Evolutionary conservation across 164 flowering plant genomes (phyloP).

Genomic region (Brasenia schreberi): DNA sequence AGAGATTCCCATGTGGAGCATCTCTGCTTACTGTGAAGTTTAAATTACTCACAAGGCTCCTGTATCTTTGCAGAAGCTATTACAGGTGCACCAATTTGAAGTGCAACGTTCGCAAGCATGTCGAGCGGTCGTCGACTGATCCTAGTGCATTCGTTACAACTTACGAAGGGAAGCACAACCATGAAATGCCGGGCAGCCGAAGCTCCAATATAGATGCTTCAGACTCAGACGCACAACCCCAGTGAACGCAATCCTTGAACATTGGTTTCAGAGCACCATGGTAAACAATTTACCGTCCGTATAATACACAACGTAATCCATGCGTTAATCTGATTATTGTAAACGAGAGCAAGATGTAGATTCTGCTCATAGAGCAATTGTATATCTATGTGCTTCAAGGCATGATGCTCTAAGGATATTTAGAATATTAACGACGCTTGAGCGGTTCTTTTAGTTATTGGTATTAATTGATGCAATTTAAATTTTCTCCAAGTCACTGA

Average conservation of each 20-base stretch:
- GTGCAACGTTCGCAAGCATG: conserved; percentile 83
- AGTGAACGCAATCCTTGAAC: background rate
- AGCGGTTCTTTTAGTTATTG: no score
- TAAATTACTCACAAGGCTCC: background rate
- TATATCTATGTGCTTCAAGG: background rate
- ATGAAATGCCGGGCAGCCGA: conserved; percentile 47
- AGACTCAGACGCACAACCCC: conserved; percentile 21
- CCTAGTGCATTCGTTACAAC: conserved; percentile 74
- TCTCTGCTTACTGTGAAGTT: background rate
- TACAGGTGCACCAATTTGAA: conserved; percentile 56
- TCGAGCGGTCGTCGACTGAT: conserved; percentile 74
- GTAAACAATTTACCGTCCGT: background rate
- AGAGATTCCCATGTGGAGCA: background rate
- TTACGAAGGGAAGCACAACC: conserved; percentile 88
- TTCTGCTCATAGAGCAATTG: background rate
- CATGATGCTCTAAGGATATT: background rate
- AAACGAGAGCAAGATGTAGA: background rate
- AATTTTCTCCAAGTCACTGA: no score
- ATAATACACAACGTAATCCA: background rate
- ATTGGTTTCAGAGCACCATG: background rate
- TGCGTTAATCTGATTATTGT: background rate
- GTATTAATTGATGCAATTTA: no score
- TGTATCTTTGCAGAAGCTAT: conserved; percentile 58
- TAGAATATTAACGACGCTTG: no score
- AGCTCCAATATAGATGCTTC: conserved; percentile 21